Base-by-base conservation (phyloP, 2,329 filamentous ascomycete genomes). In the Paracoccidioides brasiliensis region DNA sequence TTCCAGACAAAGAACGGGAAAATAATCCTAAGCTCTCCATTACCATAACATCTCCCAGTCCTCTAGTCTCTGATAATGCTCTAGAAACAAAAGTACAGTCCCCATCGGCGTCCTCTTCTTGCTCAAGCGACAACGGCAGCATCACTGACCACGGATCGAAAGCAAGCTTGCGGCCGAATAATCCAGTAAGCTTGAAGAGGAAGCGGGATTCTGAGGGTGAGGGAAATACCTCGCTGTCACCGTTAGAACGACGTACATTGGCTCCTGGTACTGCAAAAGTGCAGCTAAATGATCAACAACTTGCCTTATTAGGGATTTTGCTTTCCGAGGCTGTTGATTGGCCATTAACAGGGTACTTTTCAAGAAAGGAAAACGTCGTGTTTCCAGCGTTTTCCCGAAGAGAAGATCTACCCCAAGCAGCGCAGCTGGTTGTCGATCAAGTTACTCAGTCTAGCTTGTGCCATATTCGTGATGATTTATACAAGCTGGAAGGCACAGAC, bases 401-500 rank as follows among this genome's bases (percentile, higher is more conserved):
- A 46, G 71, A 72, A 49, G 64, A 66, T 42, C 65, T 70, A 33
- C 64, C 72, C 38, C 64, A 70, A 54, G 60, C 73, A 48, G 71
- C 70, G 12, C 72, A 74, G 55, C 57, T 74, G 6, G 56, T 74
- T 28, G 69, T 71, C 28, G 72, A 74, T 46, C 72, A 74, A 62
- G 60, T 74, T 49, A 72, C 70, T 3, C 72, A 74, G 59, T 74
- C 73, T 10, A 74, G 70, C n/a, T 62, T 75, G 9, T 59, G 66
- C 38, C 70, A 72, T 61, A 63, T 59, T 9, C 56, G 68, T 42
- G 63, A 70, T 46, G 64, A 61, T 5, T 51, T 56, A 30, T 32
- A 14, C 32, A 28, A 32, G 44, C 38, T 30, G n/a, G 38, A 50
- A 33, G 40, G 15, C 38, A 41, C 22, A 4, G 45, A 52, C 9